Evolutionary conservation across 2,329 filamentous ascomycete species (phyloP), one percentile per base, ranked within the genome.

Genomic region (Cladophialophora immunda): DNA sequence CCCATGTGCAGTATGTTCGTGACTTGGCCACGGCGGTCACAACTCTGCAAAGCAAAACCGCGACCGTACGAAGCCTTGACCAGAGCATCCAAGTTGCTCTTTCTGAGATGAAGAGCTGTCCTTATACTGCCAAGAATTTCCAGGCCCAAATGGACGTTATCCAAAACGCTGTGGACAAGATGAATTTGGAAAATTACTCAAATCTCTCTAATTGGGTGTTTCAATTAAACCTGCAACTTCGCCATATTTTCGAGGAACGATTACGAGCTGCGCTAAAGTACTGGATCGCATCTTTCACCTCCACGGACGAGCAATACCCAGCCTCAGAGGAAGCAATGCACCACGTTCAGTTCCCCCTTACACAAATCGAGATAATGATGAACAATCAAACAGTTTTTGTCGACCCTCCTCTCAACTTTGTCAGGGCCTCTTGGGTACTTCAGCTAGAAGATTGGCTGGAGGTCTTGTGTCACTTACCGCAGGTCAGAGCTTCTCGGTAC

Each of bases 321-420:
- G 45, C 62, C 38, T 30, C 65, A 54, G 69, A 71, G 41, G 69
- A 70, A 32, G 41, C 65, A 17, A 45, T 66, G 6, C 79, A 80
- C 68, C 75, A 72, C 22, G 79, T 82, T 34, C 75, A 79, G 54
- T 83, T 83, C 68, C 76, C 80, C 5, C 75, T 76, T 34, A 86
- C 97, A 27, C 85, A 95, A 17, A 92, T 97, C 73, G 95, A 99
- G 77, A 90, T 99, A 62, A 95, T 93, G 5, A 99, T 99, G 93
- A 92, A 92, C 34, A 98, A 98, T 74, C 95, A 99, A 78, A 91
- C 97, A 71, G 97, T 99, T 72, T 97, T 97, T 75, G 87, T 99
- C 29, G 95, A 97, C 61, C 96, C 95, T 3, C 95, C 95, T 4
- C 84, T 98, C 59, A 93, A 97, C 76, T 95, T 90, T 77, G 94